These are phyloP conservation scores for Russula lepida DNA, from an alignment of 768 basidiomycete species.

Conservation along the genomic window DNA sequence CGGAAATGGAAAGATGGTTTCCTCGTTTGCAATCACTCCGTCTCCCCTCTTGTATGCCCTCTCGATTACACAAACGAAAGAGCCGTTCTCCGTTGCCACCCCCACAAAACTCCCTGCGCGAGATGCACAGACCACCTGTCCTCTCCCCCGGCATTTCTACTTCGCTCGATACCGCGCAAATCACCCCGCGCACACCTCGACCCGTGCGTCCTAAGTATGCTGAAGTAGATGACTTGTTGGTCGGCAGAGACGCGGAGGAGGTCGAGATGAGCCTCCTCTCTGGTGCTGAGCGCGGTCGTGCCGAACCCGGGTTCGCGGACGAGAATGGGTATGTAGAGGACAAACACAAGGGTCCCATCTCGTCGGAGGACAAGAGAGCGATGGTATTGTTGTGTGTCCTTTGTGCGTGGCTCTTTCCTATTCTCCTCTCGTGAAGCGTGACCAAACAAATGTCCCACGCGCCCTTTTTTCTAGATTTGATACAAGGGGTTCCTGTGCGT, in stretches of 20 bases:
- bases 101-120: background rate
- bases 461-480: conserved; percentile 29
- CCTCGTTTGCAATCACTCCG: background rate
- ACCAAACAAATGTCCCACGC: background rate
- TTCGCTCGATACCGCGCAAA: conserved; percentile 12
- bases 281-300: conserved; percentile 13
- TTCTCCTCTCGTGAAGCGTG: background rate
- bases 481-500: conserved; percentile 85
- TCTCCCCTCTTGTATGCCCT: background rate
- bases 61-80: conserved; percentile 1
- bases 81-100: background rate
- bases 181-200: conserved; percentile 15
- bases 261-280: conserved; percentile 21
- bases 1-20: background rate
- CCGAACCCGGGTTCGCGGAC: conserved; percentile 18
- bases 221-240: background rate
- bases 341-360: conserved; percentile 6
- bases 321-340: background rate
- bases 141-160: background rate
- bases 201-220: background rate
- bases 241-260: conserved; percentile 16
- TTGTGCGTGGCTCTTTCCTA: conserved; percentile 30
- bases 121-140: background rate
- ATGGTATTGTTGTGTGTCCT: conserved; percentile 39
- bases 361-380: conserved; percentile 35